Conservation (phyloP, 331 rosid species). For the Cydonia oblonga region DNA sequence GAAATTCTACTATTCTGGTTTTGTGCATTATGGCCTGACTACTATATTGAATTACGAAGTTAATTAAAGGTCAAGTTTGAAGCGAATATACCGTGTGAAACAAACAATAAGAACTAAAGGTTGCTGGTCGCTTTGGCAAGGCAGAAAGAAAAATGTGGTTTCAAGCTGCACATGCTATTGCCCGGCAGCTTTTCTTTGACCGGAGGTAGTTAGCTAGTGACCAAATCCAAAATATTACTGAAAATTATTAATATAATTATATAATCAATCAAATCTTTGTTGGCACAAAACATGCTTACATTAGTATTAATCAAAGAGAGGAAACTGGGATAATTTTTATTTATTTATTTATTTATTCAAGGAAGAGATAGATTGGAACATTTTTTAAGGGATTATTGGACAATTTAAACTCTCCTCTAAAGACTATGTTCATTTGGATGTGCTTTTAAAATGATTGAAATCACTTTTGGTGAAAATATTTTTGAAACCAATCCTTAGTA, state of each 20-base stretch:
- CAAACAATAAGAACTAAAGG: background rate
- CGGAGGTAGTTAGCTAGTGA: background rate
- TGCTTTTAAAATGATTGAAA: too few relatives aligned
- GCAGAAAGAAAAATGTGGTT: background rate
- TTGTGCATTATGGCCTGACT: background rate
- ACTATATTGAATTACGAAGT: background rate
- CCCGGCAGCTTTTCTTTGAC: slow-evolving; percentile 1
- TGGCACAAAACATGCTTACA: background rate
- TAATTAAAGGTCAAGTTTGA: background rate
- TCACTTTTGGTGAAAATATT: too few relatives aligned
- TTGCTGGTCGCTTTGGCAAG: background rate
- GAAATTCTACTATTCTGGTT: background rate
- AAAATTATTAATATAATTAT: background rate
- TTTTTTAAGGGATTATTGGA: background rate
- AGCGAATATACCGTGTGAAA: background rate
- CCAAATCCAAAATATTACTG: background rate
- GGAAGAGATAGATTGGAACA: too few relatives aligned
- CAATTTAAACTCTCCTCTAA: background rate
- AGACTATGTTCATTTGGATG: too few relatives aligned
- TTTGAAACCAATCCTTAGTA: too few relatives aligned
- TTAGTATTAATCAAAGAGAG: background rate
- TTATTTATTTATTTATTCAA: too few relatives aligned
- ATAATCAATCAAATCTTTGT: background rate
- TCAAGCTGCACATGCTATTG: background rate
- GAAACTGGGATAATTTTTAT: background rate